phyloP scores from a whole-genome alignment of 2,329 filamentous ascomycete genomes.

The Dendrostoma leiphaemia region DNA sequence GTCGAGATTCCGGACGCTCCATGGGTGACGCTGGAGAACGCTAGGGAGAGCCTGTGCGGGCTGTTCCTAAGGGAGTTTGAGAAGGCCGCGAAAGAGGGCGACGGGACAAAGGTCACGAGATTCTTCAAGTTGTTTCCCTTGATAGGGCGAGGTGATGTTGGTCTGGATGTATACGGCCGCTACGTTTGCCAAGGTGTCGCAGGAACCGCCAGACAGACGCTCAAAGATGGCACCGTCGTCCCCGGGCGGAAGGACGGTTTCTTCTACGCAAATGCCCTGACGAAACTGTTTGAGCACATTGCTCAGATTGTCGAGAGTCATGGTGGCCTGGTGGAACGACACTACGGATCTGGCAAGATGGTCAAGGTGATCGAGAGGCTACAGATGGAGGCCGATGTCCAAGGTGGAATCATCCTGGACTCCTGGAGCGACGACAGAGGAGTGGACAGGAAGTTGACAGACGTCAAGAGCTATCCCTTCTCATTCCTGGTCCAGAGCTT shows the following conservation, averaged over 20 bases:
- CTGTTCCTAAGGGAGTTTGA: conserved; percentile 95
- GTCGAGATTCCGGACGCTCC: conserved; percentile 94
- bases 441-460: conserved; percentile 82
- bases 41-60: conserved; percentile 84
- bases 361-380: conserved; percentile 87
- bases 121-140: conserved; percentile 98
- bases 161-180: conserved; percentile 88
- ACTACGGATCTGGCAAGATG: conserved; percentile 94
- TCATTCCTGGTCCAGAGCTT: conserved; percentile 97
- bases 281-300: conserved; percentile 94
- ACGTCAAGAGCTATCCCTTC: conserved; percentile 97
- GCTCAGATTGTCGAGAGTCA: conserved; percentile 94
- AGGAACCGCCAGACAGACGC: conserved; percentile 73
- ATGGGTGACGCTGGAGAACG: conserved; percentile 79
- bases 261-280: conserved; percentile 89
- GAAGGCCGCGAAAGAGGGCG: conserved; percentile 81
- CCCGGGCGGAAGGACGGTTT: conserved; percentile 68
- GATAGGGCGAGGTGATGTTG: conserved; percentile 84
- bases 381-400: conserved; percentile 92
- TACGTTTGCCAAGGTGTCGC: conserved; percentile 97
- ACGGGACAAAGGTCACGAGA: conserved; percentile 84
- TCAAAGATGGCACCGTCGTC: conserved; percentile 63
- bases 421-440: conserved; percentile 90
- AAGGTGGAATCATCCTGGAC: conserved; percentile 92
- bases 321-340: conserved; percentile 84